phyloP scores from a whole-genome alignment of 371 early-diverging fungal species.

The Umbelopsis sp. region DNA sequence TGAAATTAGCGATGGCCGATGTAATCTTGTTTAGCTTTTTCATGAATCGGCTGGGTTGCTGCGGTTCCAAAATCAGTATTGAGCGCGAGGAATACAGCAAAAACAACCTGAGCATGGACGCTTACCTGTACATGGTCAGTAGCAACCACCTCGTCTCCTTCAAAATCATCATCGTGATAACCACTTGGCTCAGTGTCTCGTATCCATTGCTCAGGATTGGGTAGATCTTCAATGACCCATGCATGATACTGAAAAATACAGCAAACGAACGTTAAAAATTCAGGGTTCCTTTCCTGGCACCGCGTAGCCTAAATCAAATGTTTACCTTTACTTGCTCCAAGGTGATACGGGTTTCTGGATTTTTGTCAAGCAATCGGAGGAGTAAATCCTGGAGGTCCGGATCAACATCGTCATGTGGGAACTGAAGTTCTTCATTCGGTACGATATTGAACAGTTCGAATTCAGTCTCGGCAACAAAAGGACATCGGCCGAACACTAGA shows the following conservation, averaged over 20 bases:
- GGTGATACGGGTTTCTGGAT: constrained; percentile 82
- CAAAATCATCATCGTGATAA: constrained; percentile 13
- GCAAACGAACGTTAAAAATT: neutral
- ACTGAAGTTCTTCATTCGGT: constrained; percentile 62
- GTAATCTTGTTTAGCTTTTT: constrained; percentile 8
- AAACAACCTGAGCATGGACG: too few relatives aligned
- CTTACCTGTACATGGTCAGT: neutral
- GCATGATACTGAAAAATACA: neutral
- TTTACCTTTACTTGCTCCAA: constrained; percentile 83
- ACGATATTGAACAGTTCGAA: constrained; percentile 94
- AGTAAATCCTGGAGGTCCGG: constrained; percentile 70
- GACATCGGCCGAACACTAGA: constrained; percentile 93
- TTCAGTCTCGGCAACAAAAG: constrained; percentile 97
- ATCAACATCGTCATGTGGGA: constrained; percentile 34
- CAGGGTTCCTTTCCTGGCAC: neutral
- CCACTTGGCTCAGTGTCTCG: constrained; percentile 3
- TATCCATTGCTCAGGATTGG: constrained; percentile 12
- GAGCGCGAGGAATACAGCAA: too few relatives aligned
- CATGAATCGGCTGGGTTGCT: neutral
- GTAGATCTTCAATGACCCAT: constrained; percentile 4
- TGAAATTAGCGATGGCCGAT: neutral
- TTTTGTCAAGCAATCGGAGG: constrained; percentile 76
- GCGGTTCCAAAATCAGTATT: too few relatives aligned
- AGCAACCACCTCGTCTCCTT: neutral
- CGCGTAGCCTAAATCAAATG: neutral